Evolutionary conservation across 176 grass and related monocot genomes (phyloP).

Genomic region (Ensete glaucum): DNA sequence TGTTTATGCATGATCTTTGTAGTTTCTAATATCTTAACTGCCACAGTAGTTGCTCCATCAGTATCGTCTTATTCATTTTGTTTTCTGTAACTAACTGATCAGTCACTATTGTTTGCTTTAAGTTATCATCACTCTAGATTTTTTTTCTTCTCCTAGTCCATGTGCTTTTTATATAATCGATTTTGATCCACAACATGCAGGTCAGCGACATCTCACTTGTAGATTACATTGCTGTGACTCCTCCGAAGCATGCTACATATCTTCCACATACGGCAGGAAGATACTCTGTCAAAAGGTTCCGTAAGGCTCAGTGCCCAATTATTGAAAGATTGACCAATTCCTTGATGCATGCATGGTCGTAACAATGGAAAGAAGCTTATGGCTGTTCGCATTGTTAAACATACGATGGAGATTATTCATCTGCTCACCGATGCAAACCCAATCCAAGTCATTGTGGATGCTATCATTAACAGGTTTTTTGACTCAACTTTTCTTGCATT

Average conservation of each 20-base stretch:
- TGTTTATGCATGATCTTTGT: too few relatives aligned
- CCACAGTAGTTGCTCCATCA: too few relatives aligned
- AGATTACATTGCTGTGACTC: conserved; percentile 56
- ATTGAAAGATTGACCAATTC: conserved; percentile 86
- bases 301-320: conserved; percentile 88
- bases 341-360: conserved; percentile 85
- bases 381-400: conserved; percentile 75
- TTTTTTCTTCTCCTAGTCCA: neutral
- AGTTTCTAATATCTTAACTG: too few relatives aligned
- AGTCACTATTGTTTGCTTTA: too few relatives aligned
- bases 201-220: conserved; percentile 64
- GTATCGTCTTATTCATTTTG: too few relatives aligned
- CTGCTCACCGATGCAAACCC: conserved; percentile 79
- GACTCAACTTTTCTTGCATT: neutral
- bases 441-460: conserved; percentile 75
- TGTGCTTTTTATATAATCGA: too few relatives aligned
- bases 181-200: conserved; percentile 18
- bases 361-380: conserved; percentile 84
- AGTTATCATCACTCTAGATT: too few relatives aligned
- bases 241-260: conserved; percentile 61
- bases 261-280: conserved; percentile 70
- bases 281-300: conserved; percentile 70
- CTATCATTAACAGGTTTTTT: conserved; percentile 69
- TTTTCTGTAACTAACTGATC: too few relatives aligned
- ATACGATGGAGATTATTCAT: conserved; percentile 78